Evolutionary conservation across 805 yeast species (phyloP), one percentile per base, ranked within the genome.

Genomic region (Saccharomycopsis schoenii): DNA sequence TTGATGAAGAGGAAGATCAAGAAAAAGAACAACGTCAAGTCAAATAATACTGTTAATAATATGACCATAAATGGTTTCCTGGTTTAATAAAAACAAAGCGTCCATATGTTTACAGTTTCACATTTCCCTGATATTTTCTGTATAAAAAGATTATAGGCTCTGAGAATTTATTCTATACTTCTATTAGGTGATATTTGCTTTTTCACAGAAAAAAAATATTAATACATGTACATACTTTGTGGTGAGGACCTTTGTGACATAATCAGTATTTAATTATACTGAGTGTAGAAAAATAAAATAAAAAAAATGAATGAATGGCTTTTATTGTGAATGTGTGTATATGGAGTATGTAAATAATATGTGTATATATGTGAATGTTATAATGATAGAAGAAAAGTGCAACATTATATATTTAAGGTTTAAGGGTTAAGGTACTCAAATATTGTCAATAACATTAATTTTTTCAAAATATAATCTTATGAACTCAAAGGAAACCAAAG

Each of bases 401-500:
- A 37, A 12, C 41, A 37, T 37, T 37, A 4, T 37, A 14, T 47
- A 34, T 47, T 43, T 21, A 6, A 47, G 19, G 52, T 4, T n/a
- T n/a, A n/a, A n/a, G n/a, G n/a, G n/a, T n/a, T n/a, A n/a, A 47
- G 19, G 52, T 4, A 21, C 21, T 47, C 21, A 47, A 47, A 47
- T 24, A 37, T 39, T n/a, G 39, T 60, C 55, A 8, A 60, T 19
- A 36, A 57, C 42, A 39, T 63, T 63, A 56, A 63, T 57, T 12
- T 57, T 57, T 54, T 67, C 70, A 4, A 85, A 74, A 68, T 81
- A 81, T 47, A 79, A 77, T 70, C 83, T 83, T 71, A 87, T 80
- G 70, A 86, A 87, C 70, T 94, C 99, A 72, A 89, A 94, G 36
- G 96, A 88, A 10, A 93, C 91, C 67, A 94, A 77, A 1, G 99